Evolutionary conservation across 108 stramenopile species (phyloP).

Genomic region (Stephanodiscus minutulus): DNA sequence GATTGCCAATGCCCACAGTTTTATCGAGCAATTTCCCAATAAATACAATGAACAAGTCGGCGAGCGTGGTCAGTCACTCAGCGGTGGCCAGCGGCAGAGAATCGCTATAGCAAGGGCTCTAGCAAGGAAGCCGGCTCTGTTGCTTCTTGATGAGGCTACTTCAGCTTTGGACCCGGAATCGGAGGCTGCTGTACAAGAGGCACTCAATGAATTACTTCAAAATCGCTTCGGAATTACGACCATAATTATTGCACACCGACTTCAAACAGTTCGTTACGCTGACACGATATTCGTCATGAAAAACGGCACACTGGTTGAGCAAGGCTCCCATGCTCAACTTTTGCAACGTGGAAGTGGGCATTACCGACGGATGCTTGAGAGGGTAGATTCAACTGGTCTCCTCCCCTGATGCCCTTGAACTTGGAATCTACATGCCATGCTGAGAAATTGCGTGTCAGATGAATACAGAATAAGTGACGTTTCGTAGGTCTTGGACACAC

Average conservation of each 20-base stretch:
- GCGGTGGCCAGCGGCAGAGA: slow-evolving; percentile 95
- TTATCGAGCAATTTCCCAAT: slow-evolving; percentile 76
- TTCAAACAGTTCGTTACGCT: slow-evolving; percentile 83
- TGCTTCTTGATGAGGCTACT: slow-evolving; percentile 89
- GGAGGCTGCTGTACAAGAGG: slow-evolving; percentile 80
- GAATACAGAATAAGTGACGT: no score
- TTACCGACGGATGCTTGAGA: slow-evolving; percentile 55
- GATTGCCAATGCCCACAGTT: slow-evolving; percentile 90
- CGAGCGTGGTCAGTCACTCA: slow-evolving; percentile 56
- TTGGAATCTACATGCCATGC: neutral
- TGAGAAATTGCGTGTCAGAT: no score
- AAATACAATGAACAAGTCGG: slow-evolving; percentile 91
- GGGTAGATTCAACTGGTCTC: slow-evolving; percentile 46
- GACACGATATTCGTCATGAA: slow-evolving; percentile 82
- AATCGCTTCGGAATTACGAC: slow-evolving; percentile 65
- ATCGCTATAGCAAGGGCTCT: slow-evolving; percentile 93
- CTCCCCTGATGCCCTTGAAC: slow-evolving; percentile 18
- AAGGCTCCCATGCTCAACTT: slow-evolving; percentile 86
- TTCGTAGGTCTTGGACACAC: no score
- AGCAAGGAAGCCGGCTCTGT: slow-evolving; percentile 71
- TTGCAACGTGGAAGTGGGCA: slow-evolving; percentile 41
- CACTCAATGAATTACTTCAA: slow-evolving; percentile 70
- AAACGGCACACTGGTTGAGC: slow-evolving; percentile 69
- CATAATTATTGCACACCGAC: slow-evolving; percentile 87
- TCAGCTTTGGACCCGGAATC: slow-evolving; percentile 67